Percentiles rank a stretch among this genome's conserved stretches.
Evolutionary conservation across 306 rosid species (phyloP).

Genomic region (Arachis stenosperma): DNA sequence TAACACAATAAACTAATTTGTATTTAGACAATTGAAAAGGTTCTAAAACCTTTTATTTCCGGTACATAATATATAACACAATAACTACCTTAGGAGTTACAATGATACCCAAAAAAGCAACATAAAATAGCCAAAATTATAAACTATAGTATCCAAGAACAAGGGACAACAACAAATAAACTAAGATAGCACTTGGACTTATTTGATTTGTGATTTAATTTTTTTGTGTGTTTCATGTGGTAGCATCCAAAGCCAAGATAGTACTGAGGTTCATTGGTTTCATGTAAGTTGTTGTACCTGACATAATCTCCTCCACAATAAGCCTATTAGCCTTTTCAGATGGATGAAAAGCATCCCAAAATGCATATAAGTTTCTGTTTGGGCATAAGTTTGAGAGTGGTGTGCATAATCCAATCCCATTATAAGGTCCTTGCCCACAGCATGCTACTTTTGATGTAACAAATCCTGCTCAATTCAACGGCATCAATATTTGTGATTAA

Average conservation of each 20-base stretch:
- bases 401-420: conserved; percentile 80
- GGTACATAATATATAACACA: no score
- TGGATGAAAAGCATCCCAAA: conserved; percentile 91
- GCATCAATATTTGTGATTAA: no score
- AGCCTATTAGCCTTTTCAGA: conserved; percentile 61
- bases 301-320: conserved; percentile 51
- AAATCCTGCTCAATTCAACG: conserved; percentile 52
- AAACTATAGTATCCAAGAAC: no score
- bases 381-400: conserved; percentile 60
- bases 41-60: no score
- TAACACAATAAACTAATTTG: no score
- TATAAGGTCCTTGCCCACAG: conserved; percentile 87
- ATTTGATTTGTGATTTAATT: no score
- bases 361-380: conserved; percentile 57
- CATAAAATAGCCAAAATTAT: no score
- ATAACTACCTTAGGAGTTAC: no score
- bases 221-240: neutral
- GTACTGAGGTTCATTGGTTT: conserved; percentile 82
- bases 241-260: conserved; percentile 60
- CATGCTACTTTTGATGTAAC: conserved; percentile 66
- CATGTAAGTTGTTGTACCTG: conserved; percentile 62
- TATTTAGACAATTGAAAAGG: no score
- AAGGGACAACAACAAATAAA: no score
- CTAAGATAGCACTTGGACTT: no score
- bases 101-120: no score